Percentiles rank a stretch among this genome's conserved stretches.
Conservation (phyloP, 371 early-diverging fungal species). For the Dentiscutata heterogama region DNA sequence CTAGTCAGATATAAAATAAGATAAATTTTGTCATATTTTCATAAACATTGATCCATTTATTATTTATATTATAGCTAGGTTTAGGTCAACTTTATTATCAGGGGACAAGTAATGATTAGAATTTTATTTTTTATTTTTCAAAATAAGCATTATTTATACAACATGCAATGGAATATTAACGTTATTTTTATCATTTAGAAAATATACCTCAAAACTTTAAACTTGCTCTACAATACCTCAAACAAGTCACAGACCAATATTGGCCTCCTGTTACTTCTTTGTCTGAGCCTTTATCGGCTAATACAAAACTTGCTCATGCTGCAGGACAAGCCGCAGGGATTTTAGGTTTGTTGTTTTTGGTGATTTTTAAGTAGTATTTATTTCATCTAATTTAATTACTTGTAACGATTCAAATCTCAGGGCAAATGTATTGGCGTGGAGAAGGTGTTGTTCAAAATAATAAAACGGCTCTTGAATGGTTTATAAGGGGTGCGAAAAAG, state of each 20-base stretch:
- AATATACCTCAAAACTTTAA: constrained; percentile 70
- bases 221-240: constrained; percentile 70
- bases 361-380: too few relatives aligned
- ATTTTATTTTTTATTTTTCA: too few relatives aligned
- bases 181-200: too few relatives aligned
- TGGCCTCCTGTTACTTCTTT: constrained; percentile 46
- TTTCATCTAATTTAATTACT: too few relatives aligned
- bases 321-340: constrained; percentile 78
- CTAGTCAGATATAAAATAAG: neutral
- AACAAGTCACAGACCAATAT: constrained; percentile 57
- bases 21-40: neutral
- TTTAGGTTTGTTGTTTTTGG: constrained; percentile 53
- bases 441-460: constrained; percentile 79
- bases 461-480: constrained; percentile 78
- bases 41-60: neutral
- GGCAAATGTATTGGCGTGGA: constrained; percentile 92
- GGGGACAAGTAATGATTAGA: constrained; percentile 65
- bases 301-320: constrained; percentile 50
- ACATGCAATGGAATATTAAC: too few relatives aligned
- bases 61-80: constrained; percentile 58
- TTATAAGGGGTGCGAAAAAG: constrained; percentile 71
- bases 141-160: too few relatives aligned
- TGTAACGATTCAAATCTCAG: constrained; percentile 48
- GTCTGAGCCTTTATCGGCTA: constrained; percentile 48
- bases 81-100: constrained; percentile 85